phyloP scores from a whole-genome alignment of 139 green algal genomes.

The Chlamydomonas asymmetrica region DNA sequence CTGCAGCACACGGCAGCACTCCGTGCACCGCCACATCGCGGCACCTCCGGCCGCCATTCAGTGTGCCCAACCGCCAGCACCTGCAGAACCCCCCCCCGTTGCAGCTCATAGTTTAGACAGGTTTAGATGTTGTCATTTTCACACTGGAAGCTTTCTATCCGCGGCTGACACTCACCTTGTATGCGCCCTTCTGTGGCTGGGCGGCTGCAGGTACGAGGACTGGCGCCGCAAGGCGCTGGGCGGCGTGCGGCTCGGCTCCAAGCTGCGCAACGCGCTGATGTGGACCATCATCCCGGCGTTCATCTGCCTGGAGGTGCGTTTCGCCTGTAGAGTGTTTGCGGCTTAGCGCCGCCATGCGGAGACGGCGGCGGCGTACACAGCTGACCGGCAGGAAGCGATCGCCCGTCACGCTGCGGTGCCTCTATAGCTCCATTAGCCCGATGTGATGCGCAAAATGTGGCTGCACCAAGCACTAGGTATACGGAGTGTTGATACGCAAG shows the following conservation, averaged over 20 bases:
- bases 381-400: neutral
- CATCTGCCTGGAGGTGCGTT: conserved; percentile 26
- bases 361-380: neutral
- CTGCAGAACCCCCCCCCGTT: too few species aligned
- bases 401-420: too few species aligned
- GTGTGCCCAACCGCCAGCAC: too few species aligned
- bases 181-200: neutral
- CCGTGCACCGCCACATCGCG: too few species aligned
- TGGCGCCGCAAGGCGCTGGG: conserved; percentile 47
- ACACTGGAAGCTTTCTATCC: neutral
- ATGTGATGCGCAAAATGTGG: too few species aligned
- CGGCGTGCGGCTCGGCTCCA: conserved; percentile 27
- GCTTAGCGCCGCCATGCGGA: too few species aligned
- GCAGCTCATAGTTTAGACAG: neutral
- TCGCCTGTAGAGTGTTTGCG: neutral
- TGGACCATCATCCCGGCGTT: conserved; percentile 42
- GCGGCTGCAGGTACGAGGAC: conserved; percentile 49
- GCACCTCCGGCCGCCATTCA: too few species aligned
- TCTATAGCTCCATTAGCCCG: too few species aligned
- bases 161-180: neutral
- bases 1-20: too few species aligned
- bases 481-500: too few species aligned
- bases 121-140: neutral
- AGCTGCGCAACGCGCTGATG: conserved; percentile 25
- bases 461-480: too few species aligned